Evolutionary conservation across 2,329 filamentous ascomycete species (phyloP), one percentile per base, ranked within the genome.

Genomic region (Chrysosporium keratinophilum): DNA sequence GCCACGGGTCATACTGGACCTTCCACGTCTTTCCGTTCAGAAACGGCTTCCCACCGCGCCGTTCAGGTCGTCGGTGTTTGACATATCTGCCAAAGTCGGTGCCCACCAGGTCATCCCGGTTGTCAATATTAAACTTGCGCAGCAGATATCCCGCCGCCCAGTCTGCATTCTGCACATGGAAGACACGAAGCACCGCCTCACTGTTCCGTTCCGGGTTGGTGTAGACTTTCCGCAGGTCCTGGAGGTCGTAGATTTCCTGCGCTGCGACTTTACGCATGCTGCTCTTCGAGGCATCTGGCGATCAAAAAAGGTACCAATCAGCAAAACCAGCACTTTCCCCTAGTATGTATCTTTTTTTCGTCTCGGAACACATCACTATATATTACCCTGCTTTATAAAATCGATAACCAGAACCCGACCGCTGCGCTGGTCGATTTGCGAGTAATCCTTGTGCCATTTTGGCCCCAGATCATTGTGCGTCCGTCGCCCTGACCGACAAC

Each of bases 341-440:
- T 7, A n/a, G n/a, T n/a, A n/a, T n/a, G n/a, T n/a, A 28, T 28
- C 23, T 28, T 28, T 28, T 7, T 28, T 7, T 28, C 23, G n/a
- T n/a, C n/a, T n/a, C n/a, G n/a, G n/a, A n/a, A n/a, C n/a, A n/a
- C n/a, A n/a, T n/a, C n/a, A n/a, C n/a, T n/a, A n/a, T n/a, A n/a
- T n/a, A n/a, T n/a, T 54, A 66, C 65, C 65, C 51, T 63, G 63
- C 33, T 63, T 65, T 44, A 76, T 65, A 61, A 76, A 78, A 61
- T 79, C 76, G 41, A 78, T 73, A 53, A 79, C 67, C 56, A 79
- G 63, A 5, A 78, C 74, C 35, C 76, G 70, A 11, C 75, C 74
- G 19, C 49, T 39, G 33, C 58, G 50, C 23, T 59, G 57, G 37
- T 64, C 61, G 28, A 65, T 63, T 4, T 61, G 56, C 20, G 64